Conservation (phyloP, 192 early-diverging fungal genomes). For the Geranomyces variabilis region DNA sequence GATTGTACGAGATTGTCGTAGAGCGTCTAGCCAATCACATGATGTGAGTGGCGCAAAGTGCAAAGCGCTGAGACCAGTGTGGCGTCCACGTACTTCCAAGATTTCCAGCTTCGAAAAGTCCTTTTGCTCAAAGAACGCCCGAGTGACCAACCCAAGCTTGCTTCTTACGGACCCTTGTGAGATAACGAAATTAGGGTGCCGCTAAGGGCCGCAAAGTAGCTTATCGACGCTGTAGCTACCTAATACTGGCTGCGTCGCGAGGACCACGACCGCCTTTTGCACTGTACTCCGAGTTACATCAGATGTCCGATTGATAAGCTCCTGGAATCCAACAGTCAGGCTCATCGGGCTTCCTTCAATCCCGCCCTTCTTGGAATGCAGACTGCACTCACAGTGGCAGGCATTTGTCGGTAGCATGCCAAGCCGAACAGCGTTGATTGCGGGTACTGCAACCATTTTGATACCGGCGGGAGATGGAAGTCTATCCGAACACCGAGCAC, state of each 20-base stretch:
- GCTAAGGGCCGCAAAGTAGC: constrained; percentile 18
- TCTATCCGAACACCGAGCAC: constrained; percentile 29
- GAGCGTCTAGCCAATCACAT: constrained; percentile 53
- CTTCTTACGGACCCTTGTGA: constrained; percentile 63
- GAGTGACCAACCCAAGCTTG: constrained; percentile 76
- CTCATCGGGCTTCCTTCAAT: neutral
- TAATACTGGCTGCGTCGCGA: constrained; percentile 60
- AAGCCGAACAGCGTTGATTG: constrained; percentile 77
- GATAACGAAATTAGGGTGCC: constrained; percentile 46
- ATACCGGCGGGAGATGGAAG: constrained; percentile 79
- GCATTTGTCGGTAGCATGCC: constrained; percentile 80
- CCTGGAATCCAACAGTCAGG: constrained; percentile 37
- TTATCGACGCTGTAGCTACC: constrained; percentile 25
- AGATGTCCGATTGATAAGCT: constrained; percentile 68
- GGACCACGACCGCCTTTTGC: constrained; percentile 79
- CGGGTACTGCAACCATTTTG: constrained; percentile 57
- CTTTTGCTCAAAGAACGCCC: constrained; percentile 75
- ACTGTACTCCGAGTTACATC: constrained; percentile 80
- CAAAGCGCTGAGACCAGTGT: neutral
- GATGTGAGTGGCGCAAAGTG: neutral
- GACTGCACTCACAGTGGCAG: constrained; percentile 53
- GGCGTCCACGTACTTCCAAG: constrained; percentile 46
- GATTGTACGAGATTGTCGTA: constrained; percentile 62
- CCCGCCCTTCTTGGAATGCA: no score
- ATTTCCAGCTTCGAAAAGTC: constrained; percentile 83